Conservation (phyloP, 2,329 filamentous ascomycete genomes). For the Xylaria sp. region DNA sequence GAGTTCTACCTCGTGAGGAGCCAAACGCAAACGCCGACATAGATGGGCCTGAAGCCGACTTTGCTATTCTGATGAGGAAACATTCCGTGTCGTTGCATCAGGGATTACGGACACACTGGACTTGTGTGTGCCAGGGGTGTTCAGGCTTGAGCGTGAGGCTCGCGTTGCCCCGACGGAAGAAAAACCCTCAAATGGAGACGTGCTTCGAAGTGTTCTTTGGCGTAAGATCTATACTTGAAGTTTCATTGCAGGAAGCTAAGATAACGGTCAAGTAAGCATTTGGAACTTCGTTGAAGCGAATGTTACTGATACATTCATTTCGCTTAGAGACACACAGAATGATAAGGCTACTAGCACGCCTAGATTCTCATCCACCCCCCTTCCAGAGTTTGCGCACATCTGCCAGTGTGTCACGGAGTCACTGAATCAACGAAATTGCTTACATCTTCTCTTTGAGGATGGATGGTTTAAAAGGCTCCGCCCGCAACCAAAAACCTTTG, state of each 20-base stretch:
- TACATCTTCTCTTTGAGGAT: conserved; percentile 4
- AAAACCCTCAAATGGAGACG: not conserved
- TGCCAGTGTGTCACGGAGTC: conserved; percentile 19
- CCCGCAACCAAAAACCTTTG: conserved; percentile 25
- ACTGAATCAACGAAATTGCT: conserved; percentile 8
- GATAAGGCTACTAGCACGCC: not conserved
- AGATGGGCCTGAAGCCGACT: conserved; percentile 9
- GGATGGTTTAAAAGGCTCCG: conserved; percentile 14
- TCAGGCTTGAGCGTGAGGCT: conserved; percentile 23
- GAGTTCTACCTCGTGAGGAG: conserved; percentile 15
- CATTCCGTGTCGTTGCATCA: conserved; percentile 7
- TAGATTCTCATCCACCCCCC: not conserved
- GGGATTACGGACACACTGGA: conserved; percentile 12
- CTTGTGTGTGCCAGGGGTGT: conserved; percentile 15
- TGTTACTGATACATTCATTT: not conserved
- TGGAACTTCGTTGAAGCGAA: not conserved
- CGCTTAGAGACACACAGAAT: not conserved
- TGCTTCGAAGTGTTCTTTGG: conserved; percentile 21
- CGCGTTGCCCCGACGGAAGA: not conserved
- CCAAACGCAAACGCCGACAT: not conserved
- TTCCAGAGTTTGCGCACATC: conserved; percentile 7
- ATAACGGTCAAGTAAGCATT: conserved; percentile 18
- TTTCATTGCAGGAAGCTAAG: conserved; percentile 17
- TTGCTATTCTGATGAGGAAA: conserved; percentile 15
- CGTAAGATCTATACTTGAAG: conserved; percentile 7